Percentiles rank a stretch among this genome's conserved stretches.
Evolutionary conservation across 495 filamentous ascomycete species (phyloP).

Genomic region (Trichodelitschia bisporula): DNA sequence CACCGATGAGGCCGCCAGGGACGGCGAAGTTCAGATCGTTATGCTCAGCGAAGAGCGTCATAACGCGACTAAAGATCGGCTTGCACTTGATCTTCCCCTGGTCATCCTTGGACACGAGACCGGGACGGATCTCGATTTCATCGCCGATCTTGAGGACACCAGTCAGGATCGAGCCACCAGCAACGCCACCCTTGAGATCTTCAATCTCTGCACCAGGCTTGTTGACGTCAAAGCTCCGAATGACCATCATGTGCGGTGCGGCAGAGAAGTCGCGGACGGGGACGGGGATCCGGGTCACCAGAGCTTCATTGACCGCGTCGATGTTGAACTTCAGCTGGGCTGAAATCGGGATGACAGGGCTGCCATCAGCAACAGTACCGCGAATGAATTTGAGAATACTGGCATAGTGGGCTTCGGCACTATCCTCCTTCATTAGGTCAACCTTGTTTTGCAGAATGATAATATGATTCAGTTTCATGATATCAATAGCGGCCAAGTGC

Average conservation of each 20-base stretch:
- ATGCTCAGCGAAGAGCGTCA: slow-evolving; percentile 87
- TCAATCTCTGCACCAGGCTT: slow-evolving; percentile 99
- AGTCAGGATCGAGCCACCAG: slow-evolving; percentile 85
- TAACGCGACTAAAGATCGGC: slow-evolving; percentile 84
- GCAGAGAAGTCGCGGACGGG: slow-evolving; percentile 70
- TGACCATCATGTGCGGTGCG: slow-evolving; percentile 93
- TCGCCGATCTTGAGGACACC: slow-evolving; percentile 89
- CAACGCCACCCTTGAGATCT: slow-evolving; percentile 94
- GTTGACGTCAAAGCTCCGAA: slow-evolving; percentile 97
- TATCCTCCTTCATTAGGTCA: slow-evolving; percentile 86
- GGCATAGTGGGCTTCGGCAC: slow-evolving; percentile 74
- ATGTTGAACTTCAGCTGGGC: slow-evolving; percentile 99
- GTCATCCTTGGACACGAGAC: slow-evolving; percentile 83
- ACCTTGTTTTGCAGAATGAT: slow-evolving; percentile 99
- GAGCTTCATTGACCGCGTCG: slow-evolving; percentile 85
- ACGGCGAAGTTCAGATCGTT: slow-evolving; percentile 96
- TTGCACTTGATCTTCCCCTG: slow-evolving; percentile 86
- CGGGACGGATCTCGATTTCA: slow-evolving; percentile 93
- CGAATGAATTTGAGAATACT: slow-evolving; percentile 94
- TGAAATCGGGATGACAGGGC: slow-evolving; percentile 92
- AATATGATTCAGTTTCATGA: slow-evolving; percentile 96
- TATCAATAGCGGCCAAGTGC: slow-evolving; percentile 94
- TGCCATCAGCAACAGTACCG: slow-evolving; percentile 86
- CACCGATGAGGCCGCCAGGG: slow-evolving; percentile 72
- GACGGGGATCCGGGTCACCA: slow-evolving; percentile 80